These are phyloP conservation scores for Nectriaceae sp. DNA, from an alignment of 2,329 filamentous ascomycete species.

Conservation along the genomic window DNA sequence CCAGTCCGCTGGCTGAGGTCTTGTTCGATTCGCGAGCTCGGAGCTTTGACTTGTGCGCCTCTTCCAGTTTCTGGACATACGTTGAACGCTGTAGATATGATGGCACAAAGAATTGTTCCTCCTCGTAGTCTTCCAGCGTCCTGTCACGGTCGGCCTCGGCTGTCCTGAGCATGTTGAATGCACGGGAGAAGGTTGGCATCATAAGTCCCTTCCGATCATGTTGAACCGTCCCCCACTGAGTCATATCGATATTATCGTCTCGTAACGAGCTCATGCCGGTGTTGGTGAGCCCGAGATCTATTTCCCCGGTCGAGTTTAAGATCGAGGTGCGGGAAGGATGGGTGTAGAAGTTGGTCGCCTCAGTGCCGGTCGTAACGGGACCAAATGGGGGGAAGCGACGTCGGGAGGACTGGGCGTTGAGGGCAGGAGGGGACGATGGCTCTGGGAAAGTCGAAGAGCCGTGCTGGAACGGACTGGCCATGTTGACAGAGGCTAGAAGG, in stretches of 20 bases:
- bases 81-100: conserved; percentile 79
- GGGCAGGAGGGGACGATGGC: conserved; percentile 16
- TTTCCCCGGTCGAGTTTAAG: conserved; percentile 48
- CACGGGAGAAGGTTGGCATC: conserved; percentile 52
- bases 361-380: conserved; percentile 9
- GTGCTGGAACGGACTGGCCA: conserved; percentile 27
- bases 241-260: conserved; percentile 30
- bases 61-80: conserved; percentile 75
- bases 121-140: conserved; percentile 20
- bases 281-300: conserved; percentile 19
- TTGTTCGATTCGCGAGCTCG: conserved; percentile 48
- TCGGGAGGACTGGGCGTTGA: conserved; percentile 18
- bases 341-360: conserved; percentile 24
- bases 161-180: conserved; percentile 52
- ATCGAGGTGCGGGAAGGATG: conserved; percentile 42
- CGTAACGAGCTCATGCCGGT: conserved; percentile 6
- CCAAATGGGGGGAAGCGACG: conserved; percentile 17
- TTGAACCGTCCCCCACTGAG: conserved; percentile 33
- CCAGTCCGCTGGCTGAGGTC: conserved; percentile 18
- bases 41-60: conserved; percentile 65
- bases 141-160: conserved; percentile 28
- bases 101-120: conserved; percentile 71
- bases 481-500: conserved; percentile 8
- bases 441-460: conserved; percentile 24
- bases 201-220: conserved; percentile 28